Base-by-base conservation (phyloP, 78 protist genomes). In the Dictyostelium citrinum region DNA sequence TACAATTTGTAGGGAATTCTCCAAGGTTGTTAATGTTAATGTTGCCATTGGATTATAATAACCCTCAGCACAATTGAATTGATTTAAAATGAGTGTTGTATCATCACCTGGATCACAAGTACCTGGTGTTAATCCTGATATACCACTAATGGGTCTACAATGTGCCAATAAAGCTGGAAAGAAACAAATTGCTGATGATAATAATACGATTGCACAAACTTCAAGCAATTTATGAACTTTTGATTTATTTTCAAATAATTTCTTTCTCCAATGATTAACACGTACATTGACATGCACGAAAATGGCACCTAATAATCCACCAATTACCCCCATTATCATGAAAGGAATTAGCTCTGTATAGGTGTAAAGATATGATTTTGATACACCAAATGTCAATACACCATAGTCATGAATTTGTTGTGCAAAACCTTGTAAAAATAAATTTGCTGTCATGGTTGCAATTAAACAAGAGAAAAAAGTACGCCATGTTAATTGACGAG, bases 241-340 rank as follows among this genome's bases (percentile, higher is more conserved):
- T 55, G 64, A 55, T 80, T 46, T 61, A 27, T 76, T 64, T 4
- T 20, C 22, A 31, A 46, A 77, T 3, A 83, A 14, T 41, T 39
- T 67, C 45, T 84, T 81, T 49, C 95, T 71, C 10, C 39, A 76
- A 58, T 91, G 74, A 58, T 91, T 91, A 41, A 91, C 37, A 27
- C 90, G 71, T 1, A 91, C 43, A 31, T 91, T 91, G 11, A 82
- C 10, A 51, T 79, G 70, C 0, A 91, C 95, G 27, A 94, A 97
- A 1, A 80, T 17, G 27, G 98, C 97, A 37, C 99, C 99, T n/a
- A 96, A 24, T 17, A 96, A 67, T 0, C 99, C 99, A 22, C 98
- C 98, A 55, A 77, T 8, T 10, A 91, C 81, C 33, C 97, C 98
- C 85, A 97, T 61, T n/a, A 90, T 6, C 27, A 82, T 33, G 24